phyloP scores from a whole-genome alignment of 2,329 filamentous ascomycete genomes.

The Colletotrichum costaricense region DNA sequence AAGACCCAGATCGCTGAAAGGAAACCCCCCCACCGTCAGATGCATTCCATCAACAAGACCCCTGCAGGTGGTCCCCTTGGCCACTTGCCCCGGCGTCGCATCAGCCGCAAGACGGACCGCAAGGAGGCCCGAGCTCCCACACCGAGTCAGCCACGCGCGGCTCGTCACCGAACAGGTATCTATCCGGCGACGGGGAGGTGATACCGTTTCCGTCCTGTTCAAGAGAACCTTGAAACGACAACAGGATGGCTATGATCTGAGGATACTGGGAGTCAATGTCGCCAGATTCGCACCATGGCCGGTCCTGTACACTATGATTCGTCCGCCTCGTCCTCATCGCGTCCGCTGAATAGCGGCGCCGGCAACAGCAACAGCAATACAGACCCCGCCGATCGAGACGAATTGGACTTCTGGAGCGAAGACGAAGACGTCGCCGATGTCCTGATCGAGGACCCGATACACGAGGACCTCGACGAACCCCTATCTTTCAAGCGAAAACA shows the following conservation, averaged over 20 bases:
- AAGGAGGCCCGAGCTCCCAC: slow-evolving; percentile 13
- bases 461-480: slow-evolving; percentile 59
- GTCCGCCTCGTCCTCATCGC: slow-evolving; percentile 49
- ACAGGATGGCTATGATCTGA: slow-evolving; percentile 45
- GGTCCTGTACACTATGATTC: slow-evolving; percentile 48
- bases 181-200: not conserved
- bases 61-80: slow-evolving; percentile 10
- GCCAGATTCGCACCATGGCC: slow-evolving; percentile 52
- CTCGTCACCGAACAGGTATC: slow-evolving; percentile 23
- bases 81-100: slow-evolving; percentile 18
- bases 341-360: slow-evolving; percentile 30
- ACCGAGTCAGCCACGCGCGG: slow-evolving; percentile 31
- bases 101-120: slow-evolving; percentile 22
- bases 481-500: slow-evolving; percentile 80
- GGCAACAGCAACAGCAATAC: slow-evolving; percentile 36
- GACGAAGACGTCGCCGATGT: slow-evolving; percentile 54
- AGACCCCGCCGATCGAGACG: slow-evolving; percentile 55
- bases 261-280: slow-evolving; percentile 24
- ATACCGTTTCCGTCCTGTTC: not conserved
- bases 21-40: slow-evolving; percentile 12
- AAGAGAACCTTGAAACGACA: slow-evolving; percentile 37
- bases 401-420: slow-evolving; percentile 55
- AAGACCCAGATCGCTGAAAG: slow-evolving; percentile 24
- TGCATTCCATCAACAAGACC: slow-evolving; percentile 17
- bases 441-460: slow-evolving; percentile 68